phyloP scores from a whole-genome alignment of 805 yeast genomes.

The Peterozyma xylosa region DNA sequence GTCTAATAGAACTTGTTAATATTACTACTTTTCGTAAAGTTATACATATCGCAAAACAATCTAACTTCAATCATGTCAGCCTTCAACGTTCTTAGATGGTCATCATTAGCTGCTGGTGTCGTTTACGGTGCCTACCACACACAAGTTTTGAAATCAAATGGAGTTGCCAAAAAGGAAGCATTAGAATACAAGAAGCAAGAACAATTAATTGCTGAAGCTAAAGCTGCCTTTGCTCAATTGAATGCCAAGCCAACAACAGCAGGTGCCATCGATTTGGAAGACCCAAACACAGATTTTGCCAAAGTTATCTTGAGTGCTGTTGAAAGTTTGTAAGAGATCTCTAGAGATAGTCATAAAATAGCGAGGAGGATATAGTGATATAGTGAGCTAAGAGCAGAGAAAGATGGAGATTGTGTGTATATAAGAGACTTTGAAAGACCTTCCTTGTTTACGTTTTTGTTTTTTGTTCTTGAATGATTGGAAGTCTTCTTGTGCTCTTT shows the following conservation, averaged over 20 bases:
- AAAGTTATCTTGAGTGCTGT: conserved; percentile 59
- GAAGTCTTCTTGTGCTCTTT: too few species aligned
- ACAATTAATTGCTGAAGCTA: conserved; percentile 80
- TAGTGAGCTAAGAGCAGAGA: too few species aligned
- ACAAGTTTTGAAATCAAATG: conserved; percentile 53
- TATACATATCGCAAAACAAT: too few species aligned
- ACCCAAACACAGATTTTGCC: conserved; percentile 85
- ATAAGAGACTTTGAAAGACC: too few species aligned
- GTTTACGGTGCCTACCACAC: conserved; percentile 87
- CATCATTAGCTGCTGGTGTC: conserved; percentile 83
- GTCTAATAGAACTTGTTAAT: not conserved
- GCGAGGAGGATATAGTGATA: too few species aligned
- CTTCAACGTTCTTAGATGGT: conserved; percentile 76
- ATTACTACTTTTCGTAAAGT: too few species aligned
- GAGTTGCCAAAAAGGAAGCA: conserved; percentile 48
- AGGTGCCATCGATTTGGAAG: conserved; percentile 66
- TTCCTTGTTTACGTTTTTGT: too few species aligned
- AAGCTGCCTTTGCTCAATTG: conserved; percentile 75
- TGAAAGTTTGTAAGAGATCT: conserved; percentile 30
- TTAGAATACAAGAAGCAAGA: conserved; percentile 56
- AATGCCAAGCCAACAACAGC: conserved; percentile 32
- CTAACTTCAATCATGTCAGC: conserved; percentile 31
- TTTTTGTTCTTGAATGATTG: too few species aligned
- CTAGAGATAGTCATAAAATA: not conserved
- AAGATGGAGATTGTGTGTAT: too few species aligned